These are phyloP conservation scores for Scolecobasidium constrictum DNA, from an alignment of 2,329 filamentous ascomycete genomes.

Conservation along the genomic window DNA sequence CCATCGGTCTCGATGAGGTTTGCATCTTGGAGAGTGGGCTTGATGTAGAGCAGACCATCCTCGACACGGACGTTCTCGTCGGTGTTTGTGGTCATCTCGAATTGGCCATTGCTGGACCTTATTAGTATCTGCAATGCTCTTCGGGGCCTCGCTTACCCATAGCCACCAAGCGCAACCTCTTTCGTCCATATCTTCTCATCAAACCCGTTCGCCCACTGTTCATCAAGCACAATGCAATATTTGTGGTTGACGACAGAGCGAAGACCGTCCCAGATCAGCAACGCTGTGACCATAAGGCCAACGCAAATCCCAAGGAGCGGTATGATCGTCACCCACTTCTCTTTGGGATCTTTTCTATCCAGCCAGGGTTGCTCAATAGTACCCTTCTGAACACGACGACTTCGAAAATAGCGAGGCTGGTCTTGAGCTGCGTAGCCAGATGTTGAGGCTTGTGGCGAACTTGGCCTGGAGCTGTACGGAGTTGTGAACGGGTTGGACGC, in stretches of 20 bases:
- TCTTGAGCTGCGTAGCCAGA: too few species aligned
- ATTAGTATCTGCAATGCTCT: too few species aligned
- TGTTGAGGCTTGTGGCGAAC: neutral
- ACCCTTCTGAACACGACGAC: slow-evolving; percentile 59
- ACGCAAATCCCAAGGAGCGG: slow-evolving; percentile 60
- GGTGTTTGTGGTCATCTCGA: slow-evolving; percentile 61
- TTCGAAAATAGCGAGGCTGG: slow-evolving; percentile 54
- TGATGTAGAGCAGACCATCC: slow-evolving; percentile 60
- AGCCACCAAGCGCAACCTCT: slow-evolving; percentile 65
- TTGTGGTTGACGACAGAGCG: slow-evolving; percentile 61
- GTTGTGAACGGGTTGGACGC: slow-evolving; percentile 4
- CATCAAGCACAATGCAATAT: slow-evolving; percentile 58
- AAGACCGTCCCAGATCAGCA: slow-evolving; percentile 67
- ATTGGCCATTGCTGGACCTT: slow-evolving; percentile 58
- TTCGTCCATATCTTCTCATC: slow-evolving; percentile 57
- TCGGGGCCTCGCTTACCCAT: slow-evolving; percentile 54
- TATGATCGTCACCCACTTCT: slow-evolving; percentile 80
- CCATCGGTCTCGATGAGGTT: slow-evolving; percentile 54
- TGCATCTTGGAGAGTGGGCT: slow-evolving; percentile 64
- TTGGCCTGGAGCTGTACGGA: neutral
- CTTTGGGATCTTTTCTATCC: slow-evolving; percentile 59
- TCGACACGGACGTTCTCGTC: slow-evolving; percentile 67
- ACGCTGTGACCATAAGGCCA: slow-evolving; percentile 56
- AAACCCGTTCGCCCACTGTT: slow-evolving; percentile 51
- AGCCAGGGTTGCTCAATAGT: slow-evolving; percentile 70